Base-by-base conservation (phyloP, 176 grass and related monocot genomes). In the Paspalum vaginatum region DNA sequence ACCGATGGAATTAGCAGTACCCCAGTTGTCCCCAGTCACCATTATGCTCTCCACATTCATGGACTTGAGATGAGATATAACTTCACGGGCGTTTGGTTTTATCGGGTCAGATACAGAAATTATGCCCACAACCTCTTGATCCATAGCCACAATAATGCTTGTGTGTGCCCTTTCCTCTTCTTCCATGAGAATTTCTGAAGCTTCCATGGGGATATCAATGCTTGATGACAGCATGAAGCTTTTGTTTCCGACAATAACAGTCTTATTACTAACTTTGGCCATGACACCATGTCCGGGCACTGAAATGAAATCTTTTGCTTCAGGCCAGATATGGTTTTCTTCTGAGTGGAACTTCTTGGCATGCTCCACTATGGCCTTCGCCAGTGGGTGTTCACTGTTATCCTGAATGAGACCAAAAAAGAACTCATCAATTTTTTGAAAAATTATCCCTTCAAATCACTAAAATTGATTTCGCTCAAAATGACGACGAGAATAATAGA, bases 11-110 rank as follows among this genome's bases (percentile, higher is more conserved):
- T 95, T 98, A 63, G 95, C 95, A 6, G 95, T 98, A 16, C 90
- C 92, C 96, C 86, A 98, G 81, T 98, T 98, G 72, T 98, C 96
- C 18, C 96, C 96, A 8, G 96, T 98, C 71, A 98, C 92, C 96
- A 98, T 98, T 81, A 98, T 95, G 55, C 96, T 89, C 67, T 98
- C 88, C 84, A 98, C 90, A 46, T 89, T 89, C 88, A 95, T 98
- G 24, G 90, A 95, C 56, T 63, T 82, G 20, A 98, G 90, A 73
- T 95, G 84, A 8, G 90, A 84, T 89, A 95, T 91, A 7, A 91
- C 96, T 65, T 95, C 84, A 54, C 42, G 55, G 46, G 92, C 96
- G 65, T 84, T 81, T 68, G 90, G 90, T 57, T 98, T 98, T 78
- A 98, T 85, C 47, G 88, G 96, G 80, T 98, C 92, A 25, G 96